Evolutionary conservation across 73 alveolate species (phyloP), one percentile per base, ranked within the genome.

Genomic region (Halteria grandinella): DNA sequence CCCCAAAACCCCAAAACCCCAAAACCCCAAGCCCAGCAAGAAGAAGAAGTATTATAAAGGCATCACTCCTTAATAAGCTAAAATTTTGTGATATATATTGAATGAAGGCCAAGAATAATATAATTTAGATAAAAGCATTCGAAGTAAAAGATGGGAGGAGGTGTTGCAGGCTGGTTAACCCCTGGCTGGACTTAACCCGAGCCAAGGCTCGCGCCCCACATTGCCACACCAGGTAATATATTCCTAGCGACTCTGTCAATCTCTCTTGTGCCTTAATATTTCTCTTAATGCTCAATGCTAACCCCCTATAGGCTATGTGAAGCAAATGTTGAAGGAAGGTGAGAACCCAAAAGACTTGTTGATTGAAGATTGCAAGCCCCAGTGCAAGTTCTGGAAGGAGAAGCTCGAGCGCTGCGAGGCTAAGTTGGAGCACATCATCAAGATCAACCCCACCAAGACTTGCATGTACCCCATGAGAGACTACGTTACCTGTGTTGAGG

Each of bases 401-500:
- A 87, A 79, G 80, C 84, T 87, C 34, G 89, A 72, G 43, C 79
- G 95, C 79, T 87, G 95, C 50, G 95, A 87, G 58, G 55, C 76
- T 12, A 50, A 87, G 58, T 80, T 87, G 29, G 90, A 69, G 66
- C 41, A 71, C 12, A 74, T 87, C 80, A 76, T 87, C 51, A 87
- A 87, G 54, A 54, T 69, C 44, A 83, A 87, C 87, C 95, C 95
- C 53, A 83, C 87, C 23, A 87, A 79, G 86, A 47, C 95, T n/a
- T 87, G 91, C 95, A 50, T 87, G 80, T 87, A 80, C 75, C 85
- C 95, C 6, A 53, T 66, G 79, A 87, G 95, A 80, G 95, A 87
- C 87, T 87, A 77, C 74, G 85, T 74, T 31, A 87, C 88, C 55
- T 87, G 95, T 75, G 85, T 80, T 33, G 95, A 87, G 59, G 93